Conservation (phyloP, 2,329 filamentous ascomycete genomes). For the Colletotrichum gloeosporioides region DNA sequence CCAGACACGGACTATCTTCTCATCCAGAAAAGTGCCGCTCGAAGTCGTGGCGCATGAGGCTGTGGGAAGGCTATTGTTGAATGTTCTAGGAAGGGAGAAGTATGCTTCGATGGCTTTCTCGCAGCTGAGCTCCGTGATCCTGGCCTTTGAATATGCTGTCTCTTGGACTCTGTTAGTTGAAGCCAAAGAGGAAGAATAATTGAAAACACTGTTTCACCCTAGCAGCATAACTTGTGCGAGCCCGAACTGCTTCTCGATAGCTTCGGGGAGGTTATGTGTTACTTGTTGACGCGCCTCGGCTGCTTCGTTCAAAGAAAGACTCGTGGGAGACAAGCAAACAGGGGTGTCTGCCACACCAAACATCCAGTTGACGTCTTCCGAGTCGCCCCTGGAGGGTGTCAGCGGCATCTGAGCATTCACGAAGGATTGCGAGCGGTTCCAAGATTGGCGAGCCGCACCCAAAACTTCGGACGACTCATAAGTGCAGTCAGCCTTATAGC, state of each 20-base stretch:
- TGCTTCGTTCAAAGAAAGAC: background rate
- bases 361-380: background rate
- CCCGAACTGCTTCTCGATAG: background rate
- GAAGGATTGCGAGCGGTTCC: background rate
- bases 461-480: background rate
- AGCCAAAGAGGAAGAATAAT: background rate
- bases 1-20: background rate
- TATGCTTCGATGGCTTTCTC: background rate
- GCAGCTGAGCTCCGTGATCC: background rate
- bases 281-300: background rate
- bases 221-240: background rate
- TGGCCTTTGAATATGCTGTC: background rate
- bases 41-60: background rate
- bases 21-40: background rate
- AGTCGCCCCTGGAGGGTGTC: background rate
- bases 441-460: background rate
- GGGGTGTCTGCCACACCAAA: background rate
- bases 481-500: background rate
- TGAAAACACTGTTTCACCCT: background rate
- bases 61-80: background rate
- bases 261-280: background rate
- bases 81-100: background rate
- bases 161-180: background rate
- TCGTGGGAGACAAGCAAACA: background rate
- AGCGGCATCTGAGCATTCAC: background rate